Evolutionary conservation across 108 stramenopile species (phyloP).

Genomic region (Parietichytrium sp.): DNA sequence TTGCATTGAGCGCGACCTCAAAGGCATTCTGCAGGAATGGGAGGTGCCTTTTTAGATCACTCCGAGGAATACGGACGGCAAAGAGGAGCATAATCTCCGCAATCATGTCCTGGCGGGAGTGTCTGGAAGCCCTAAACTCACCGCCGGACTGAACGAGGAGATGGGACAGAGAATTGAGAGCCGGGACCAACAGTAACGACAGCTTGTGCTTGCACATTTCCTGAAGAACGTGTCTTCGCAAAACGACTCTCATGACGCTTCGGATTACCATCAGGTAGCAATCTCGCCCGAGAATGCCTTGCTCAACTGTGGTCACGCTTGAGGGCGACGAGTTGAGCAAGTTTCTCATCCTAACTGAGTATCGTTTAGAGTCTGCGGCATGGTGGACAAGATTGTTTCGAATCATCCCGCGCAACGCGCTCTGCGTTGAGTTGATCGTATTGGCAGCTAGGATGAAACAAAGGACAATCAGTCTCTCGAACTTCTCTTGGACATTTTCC

Average conservation of each 20-base stretch:
- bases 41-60: not conserved
- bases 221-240: not conserved
- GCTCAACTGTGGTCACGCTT: no score
- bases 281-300: no score
- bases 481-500: not conserved
- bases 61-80: not conserved
- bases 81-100: constrained; percentile 29
- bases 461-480: not conserved
- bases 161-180: not conserved
- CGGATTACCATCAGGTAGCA: constrained; percentile 13
- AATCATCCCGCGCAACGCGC: not conserved
- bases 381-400: no score
- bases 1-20: not conserved
- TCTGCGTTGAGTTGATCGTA: not conserved
- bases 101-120: not conserved
- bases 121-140: not conserved
- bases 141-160: not conserved
- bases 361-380: not conserved
- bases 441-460: constrained; percentile 24
- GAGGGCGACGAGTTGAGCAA: not conserved
- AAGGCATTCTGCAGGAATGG: constrained; percentile 22
- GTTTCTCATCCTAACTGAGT: no score
- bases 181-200: not conserved
- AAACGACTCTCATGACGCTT: not conserved
- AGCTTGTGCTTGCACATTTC: not conserved